Evolutionary conservation across 1,284 basidiomycete species (phyloP), one percentile per base, ranked within the genome.

Genomic region (Cutaneotrichosporon sp.): DNA sequence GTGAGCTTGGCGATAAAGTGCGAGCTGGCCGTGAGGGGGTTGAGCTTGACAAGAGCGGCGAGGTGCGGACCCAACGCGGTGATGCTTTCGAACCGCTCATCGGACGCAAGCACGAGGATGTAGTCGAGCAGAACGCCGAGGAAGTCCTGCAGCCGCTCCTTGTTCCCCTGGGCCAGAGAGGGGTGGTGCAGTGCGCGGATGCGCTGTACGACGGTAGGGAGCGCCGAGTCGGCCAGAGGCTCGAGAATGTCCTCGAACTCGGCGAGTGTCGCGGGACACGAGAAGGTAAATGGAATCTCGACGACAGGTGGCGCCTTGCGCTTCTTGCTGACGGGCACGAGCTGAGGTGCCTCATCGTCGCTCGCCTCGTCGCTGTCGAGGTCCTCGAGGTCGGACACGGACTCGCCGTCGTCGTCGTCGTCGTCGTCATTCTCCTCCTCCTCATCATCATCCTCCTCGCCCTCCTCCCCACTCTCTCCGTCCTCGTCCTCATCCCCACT

Each of bases 121-220:
- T 98, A 92, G 76, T 99, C 97, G 66, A 99, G 85, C n/a, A 99
- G 86, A 13, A 97, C 87, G 22, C 85, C 86, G 18, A 88, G 85
- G 69, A 99, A 83, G 6, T 84, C 92, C 85, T 95, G 91, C 31
- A 97, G 83, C 79, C 91, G 96, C 76, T 87, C 85, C 78, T 96
- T 97, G 83, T 99, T 99, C 49, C 92, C 92, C 46, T 89, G 87
- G 0, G 87, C 89, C 5, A 99, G 83, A 73, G 91, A 95, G 2
- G 96, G 90, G 75, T 99, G 96, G 76, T 97, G 88, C 6, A 98
- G 81, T 0, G 92, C 86, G 26, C 94, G 87, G 63, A 99, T 96
- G 50, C 97, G 90, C 74, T 97, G 89, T 30, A 98, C 83, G 7
- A 99, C 92, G 0, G 84, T 89, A 2, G 90, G 87, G 7, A 97